Percentiles rank a stretch among this genome's conserved stretches.
phyloP scores from a whole-genome alignment of 805 yeast genomes.

The Wickerhamiella kazuoi region DNA sequence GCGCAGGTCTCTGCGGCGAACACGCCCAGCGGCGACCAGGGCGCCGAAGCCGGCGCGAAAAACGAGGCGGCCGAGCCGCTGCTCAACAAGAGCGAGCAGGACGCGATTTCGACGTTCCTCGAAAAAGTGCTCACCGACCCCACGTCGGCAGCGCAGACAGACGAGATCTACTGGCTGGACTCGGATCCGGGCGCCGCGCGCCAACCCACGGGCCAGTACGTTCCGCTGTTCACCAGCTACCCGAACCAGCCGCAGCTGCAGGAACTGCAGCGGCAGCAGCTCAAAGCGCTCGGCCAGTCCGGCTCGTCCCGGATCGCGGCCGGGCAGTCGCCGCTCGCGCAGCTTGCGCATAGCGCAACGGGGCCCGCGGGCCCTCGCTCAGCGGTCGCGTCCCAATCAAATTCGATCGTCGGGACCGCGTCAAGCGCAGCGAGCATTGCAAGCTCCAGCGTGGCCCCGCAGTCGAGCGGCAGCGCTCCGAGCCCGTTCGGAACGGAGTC shows the following conservation, averaged over 20 bases:
- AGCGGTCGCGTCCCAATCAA: too few species aligned
- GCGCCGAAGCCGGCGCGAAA: background rate
- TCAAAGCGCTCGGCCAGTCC: background rate
- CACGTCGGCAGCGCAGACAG: background rate
- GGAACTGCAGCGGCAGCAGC: background rate
- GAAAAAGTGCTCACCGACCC: constrained; percentile 13
- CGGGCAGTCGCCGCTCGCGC: too few species aligned
- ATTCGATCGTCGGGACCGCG: too few species aligned
- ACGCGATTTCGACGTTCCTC: constrained; percentile 11
- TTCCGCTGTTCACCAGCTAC: background rate
- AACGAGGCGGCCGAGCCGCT: constrained; percentile 4
- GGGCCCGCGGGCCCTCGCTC: too few species aligned
- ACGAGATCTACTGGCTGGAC: constrained; percentile 4
- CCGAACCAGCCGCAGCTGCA: background rate
- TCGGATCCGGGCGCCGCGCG: background rate
- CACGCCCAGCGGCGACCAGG: background rate
- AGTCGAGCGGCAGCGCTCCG: too few species aligned
- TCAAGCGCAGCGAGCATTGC: too few species aligned
- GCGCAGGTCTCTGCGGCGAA: background rate
- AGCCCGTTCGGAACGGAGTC: too few species aligned
- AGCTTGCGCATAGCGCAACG: too few species aligned
- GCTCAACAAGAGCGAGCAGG: constrained; percentile 11
- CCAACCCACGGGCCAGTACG: background rate
- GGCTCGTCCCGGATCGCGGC: too few species aligned
- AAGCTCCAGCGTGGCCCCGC: too few species aligned